Evolutionary conservation across 805 yeast genomes (phyloP), one percentile per base, ranked within the genome.

Genomic region (Kuraishia cidri): DNA sequence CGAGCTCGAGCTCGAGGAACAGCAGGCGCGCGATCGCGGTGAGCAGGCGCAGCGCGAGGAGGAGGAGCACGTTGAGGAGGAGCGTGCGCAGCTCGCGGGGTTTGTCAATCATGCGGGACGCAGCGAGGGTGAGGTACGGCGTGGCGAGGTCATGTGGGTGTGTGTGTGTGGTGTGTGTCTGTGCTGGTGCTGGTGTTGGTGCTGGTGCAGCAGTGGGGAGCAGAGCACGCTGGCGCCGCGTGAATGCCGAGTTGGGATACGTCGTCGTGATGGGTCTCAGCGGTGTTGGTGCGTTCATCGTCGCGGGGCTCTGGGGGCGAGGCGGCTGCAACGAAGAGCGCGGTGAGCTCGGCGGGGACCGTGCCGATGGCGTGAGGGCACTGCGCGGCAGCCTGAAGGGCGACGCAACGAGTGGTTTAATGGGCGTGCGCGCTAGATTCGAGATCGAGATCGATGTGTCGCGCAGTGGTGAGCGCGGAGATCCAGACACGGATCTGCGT

Each of bases 41-140:
- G 2, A 50, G 9, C 32, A 66, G 43, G 28, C 51, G 48, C 33
- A 54, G 55, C 5, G 52, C 33, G 2, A 64, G 40, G 11, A 58
- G 32, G 6, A 44, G 34, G 3, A 64, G 29, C 0, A 59, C 35
- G 34, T 48, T 54, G 9, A 42, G 40, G 17, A 62, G 33, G 6
- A 64, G 36, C n/a, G 43, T 51, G 26, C 53, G 54, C 25, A 58
- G 43, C 39, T 61, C 62, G 5, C 41, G 25, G 33, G 66, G 68
- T 37, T 57, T 58, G 40, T 66, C 64, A 2, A 60, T 54, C 37
- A 69, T 71, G 23, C 77, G 44, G 4, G 52, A 29, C 33, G 69
- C 48, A 1, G 77, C 77, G 24, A 58, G 48, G 31, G 50, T 52
- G 37, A 71, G 59, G 30, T 64, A 56, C 2, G 73, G 72, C 38